Evolutionary conservation across 768 basidiomycete species (phyloP), one percentile per base, ranked within the genome.

Genomic region (Pisolithus microcarpus): DNA sequence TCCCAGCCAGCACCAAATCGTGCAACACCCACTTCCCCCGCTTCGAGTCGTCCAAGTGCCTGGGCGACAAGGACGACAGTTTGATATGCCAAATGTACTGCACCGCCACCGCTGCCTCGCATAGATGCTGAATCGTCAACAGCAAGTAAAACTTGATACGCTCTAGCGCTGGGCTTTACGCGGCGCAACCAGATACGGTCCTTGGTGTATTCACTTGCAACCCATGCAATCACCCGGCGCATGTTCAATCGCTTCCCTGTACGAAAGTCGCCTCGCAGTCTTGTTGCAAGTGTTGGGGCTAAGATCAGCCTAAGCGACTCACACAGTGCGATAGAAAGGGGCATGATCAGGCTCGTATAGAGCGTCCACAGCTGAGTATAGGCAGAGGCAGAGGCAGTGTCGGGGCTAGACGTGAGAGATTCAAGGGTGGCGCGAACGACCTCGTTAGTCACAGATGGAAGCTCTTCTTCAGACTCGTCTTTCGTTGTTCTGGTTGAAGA

Each of bases 151-250:
- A 99, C 82, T 62, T 99, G 95, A 67, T 98, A 98, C 63, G 96
- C 94, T 44, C 96, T 80, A 60, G 89, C 84, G 64, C 90, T 92
- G 5, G 96, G 95, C 46, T 87, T 84, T 4, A 94, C 96, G 19
- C 96, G 80, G 23, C 95, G 85, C 34, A 98, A 75, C 96, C 96
- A 99, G 56, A 98, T 98, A 70, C 94, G 94, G 77, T 99, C 95
- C 67, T 98, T 98, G 47, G 94, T 98, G 74, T 91, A 99, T 70
- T 99, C 96, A 70, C 87, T 91, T 34, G 96, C 95, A 54, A 99
- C 94, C 74, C 95, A 98, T 3, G 89, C 83, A 54, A 99, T 94
- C 66, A 98, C 91, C 70, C 94, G 94, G 66, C 94, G 92, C 95
- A 98, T 97, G 69, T 98, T 98, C 28, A 99, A 79, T 18, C 95